phyloP scores from a whole-genome alignment of 441 rosid genomes.

The Populus hybrid region DNA sequence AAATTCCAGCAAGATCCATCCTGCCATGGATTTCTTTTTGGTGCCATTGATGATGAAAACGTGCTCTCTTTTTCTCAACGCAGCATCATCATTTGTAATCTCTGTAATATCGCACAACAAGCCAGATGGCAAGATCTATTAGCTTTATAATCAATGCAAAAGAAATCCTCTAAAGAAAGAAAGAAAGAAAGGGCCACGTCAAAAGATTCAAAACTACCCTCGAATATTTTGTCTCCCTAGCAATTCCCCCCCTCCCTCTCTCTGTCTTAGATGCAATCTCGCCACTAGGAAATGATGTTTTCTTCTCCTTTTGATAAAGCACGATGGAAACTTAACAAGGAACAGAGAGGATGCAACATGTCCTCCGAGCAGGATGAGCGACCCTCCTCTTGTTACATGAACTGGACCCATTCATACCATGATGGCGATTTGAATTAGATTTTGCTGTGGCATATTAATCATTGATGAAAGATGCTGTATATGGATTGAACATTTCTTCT shows the following conservation, averaged over 20 bases:
- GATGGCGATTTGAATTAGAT: not conserved
- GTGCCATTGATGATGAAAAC: constrained; percentile 34
- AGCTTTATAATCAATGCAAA: constrained; percentile 11
- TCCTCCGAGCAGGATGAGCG: not conserved
- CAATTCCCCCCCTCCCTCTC: not conserved
- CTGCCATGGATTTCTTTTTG: constrained; percentile 12
- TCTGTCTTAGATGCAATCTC: not conserved
- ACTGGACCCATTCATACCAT: not conserved
- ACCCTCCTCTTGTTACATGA: not conserved
- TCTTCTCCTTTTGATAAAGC: constrained; percentile 24
- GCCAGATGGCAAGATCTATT: constrained; percentile 12
- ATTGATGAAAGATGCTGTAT: not conserved
- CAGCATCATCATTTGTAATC: constrained; percentile 19
- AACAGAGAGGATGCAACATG: not conserved
- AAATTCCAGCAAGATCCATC: constrained; percentile 31
- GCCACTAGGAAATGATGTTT: constrained; percentile 19
- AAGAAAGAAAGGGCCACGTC: not conserved
- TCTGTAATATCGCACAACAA: constrained; percentile 24
- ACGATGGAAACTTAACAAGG: constrained; percentile 7
- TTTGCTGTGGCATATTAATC: not conserved
- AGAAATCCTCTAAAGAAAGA: not conserved
- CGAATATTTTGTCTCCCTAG: not conserved
- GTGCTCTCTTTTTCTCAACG: not conserved
- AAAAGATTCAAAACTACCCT: constrained; percentile 19
- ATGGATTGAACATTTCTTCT: no score